These are phyloP conservation scores for Croton setiger DNA, from an alignment of 441 rosid species.

Conservation along the genomic window DNA sequence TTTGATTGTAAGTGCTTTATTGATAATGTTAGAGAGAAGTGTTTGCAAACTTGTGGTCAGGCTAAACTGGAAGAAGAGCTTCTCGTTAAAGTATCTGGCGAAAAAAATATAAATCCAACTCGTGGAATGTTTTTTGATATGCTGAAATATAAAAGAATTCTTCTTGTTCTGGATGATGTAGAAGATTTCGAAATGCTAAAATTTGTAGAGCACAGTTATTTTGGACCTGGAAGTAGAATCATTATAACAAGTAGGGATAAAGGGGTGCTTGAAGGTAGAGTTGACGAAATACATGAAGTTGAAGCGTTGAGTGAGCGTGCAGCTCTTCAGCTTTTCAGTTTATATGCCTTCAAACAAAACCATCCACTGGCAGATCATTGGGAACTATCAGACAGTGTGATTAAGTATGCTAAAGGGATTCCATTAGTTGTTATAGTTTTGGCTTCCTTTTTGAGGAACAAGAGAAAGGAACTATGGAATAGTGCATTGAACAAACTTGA, in stretches of 20 bases:
- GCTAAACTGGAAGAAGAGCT: neutral
- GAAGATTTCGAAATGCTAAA: neutral
- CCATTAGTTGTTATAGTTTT: neutral
- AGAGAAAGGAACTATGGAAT: neutral
- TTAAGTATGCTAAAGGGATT: neutral
- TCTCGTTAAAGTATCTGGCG: neutral
- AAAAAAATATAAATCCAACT: neutral
- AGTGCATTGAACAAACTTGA: neutral
- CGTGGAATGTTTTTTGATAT: neutral
- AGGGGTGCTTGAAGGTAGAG: neutral
- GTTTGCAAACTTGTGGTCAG: neutral
- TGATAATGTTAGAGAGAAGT: neutral
- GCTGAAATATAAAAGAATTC: neutral
- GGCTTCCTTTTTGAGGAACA: neutral
- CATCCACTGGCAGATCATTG: neutral
- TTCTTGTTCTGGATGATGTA: neutral
- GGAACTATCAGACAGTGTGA: neutral
- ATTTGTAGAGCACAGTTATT: neutral
- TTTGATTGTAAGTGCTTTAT: neutral
- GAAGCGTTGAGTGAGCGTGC: neutral
- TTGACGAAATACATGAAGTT: neutral
- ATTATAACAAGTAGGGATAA: slow-evolving; percentile 3
- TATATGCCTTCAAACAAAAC: slow-evolving; percentile 1
- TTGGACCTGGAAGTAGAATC: slow-evolving; percentile 3
- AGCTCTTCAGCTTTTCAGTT: slow-evolving; percentile 6